Conservation (phyloP, 2,329 filamentous ascomycete genomes). For the Phoma herbarum region DNA sequence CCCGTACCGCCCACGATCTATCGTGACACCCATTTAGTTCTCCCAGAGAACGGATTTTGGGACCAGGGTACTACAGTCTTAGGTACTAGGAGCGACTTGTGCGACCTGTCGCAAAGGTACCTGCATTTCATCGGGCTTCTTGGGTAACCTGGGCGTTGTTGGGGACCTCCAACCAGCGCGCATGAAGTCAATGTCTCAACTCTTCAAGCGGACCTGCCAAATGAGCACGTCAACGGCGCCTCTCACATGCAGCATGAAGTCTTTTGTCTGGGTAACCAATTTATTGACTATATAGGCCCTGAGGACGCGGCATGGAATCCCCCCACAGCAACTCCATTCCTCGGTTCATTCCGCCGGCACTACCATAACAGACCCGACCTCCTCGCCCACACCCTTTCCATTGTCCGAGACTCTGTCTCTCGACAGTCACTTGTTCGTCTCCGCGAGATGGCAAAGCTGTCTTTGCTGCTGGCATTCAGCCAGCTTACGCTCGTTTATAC, state of each 20-base stretch:
- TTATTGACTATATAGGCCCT: constrained; percentile 35
- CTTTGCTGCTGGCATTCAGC: constrained; percentile 35
- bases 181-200: constrained; percentile 34
- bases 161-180: constrained; percentile 31
- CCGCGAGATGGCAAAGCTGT: constrained; percentile 40
- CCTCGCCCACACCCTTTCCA: constrained; percentile 20
- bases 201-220: constrained; percentile 36
- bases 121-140: constrained; percentile 35
- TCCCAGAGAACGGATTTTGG: constrained; percentile 17
- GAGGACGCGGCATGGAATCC: constrained; percentile 24
- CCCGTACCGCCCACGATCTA: constrained; percentile 23
- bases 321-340: constrained; percentile 39
- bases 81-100: constrained; percentile 28
- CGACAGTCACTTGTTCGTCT: constrained; percentile 21
- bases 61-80: constrained; percentile 23
- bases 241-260: constrained; percentile 32
- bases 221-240: constrained; percentile 30
- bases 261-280: constrained; percentile 16
- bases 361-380: constrained; percentile 14
- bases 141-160: constrained; percentile 35
- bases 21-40: constrained; percentile 12
- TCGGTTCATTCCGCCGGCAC: constrained; percentile 37
- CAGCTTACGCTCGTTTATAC: constrained; percentile 36
- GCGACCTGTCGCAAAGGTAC: constrained; percentile 32
- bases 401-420: constrained; percentile 29